Evolutionary conservation across 2,329 filamentous ascomycete genomes (phyloP), one percentile per base, ranked within the genome.

Genomic region (Pezicula radicicola): DNA sequence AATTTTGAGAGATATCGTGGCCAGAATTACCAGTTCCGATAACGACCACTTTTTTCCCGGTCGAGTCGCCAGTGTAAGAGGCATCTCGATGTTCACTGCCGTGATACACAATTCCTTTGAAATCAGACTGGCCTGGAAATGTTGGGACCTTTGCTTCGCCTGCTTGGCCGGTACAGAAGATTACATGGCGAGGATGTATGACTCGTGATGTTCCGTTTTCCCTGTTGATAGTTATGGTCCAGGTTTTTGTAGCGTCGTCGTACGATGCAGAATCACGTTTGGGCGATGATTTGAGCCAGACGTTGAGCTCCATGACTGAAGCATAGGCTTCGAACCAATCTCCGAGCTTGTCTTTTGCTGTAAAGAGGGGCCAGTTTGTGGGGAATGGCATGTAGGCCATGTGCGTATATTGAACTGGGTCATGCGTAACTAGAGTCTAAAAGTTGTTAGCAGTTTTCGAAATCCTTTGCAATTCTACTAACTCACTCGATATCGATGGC

Each of bases 1-100:
- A 88, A 55, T 88, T 83, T 51, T 88, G 84, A 0, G 83, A 80
- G 50, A 88, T 88, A 56, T 89, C 86, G 59, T 87, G 83, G 6
- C 74, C 82, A 0, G 82, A 86, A 67, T 88, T 88, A 66, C 84
- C 86, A 1, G 80, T 83, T 1, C 86, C 86, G 0, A 89, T 74
- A 0, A 89, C 78, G 1, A 88, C 68, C 0, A 81, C 84, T 54
- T 80, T 85, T 63, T 83, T 84, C 1, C 77, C 77, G 8, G 71
- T 67, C 18, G 72, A 67, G 3, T 73, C 63, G 1, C 72, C 62
- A 6, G 68, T 67, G 9, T 42, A 16, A 10, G 39, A 42, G 0
- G 82, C 81, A 1, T 82, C 83, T 0, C 71, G 67, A 57, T 85
- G 84, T 2, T 81, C 75, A 0, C 80, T 79, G 1, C 83, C 85